phyloP scores from a whole-genome alignment of 2,329 filamentous ascomycete genomes.

The Pezicula neosporulosa region DNA sequence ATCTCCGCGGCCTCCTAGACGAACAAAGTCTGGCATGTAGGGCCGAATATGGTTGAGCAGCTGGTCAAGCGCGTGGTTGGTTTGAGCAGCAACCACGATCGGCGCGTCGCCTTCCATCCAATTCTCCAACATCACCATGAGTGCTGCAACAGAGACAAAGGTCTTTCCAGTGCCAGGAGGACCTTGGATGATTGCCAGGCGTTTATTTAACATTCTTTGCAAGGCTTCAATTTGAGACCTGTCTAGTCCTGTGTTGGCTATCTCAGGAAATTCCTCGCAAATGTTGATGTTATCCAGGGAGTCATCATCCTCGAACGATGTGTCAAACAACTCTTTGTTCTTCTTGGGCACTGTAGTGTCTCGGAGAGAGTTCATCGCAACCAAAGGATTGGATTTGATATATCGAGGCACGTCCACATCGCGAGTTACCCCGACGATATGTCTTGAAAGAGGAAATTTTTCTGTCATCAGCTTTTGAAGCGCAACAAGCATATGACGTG shows the following conservation, averaged over 20 bases:
- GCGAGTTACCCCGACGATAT: neutral
- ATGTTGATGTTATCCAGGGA: conserved; percentile 47
- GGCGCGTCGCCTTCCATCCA: conserved; percentile 54
- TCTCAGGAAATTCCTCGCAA: conserved; percentile 48
- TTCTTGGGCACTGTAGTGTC: conserved; percentile 29
- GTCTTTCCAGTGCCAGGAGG: conserved; percentile 76
- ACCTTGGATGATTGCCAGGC: conserved; percentile 76
- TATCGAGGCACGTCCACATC: neutral
- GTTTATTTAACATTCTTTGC: conserved; percentile 65
- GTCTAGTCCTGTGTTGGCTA: conserved; percentile 54
- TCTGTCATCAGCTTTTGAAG: conserved; percentile 51
- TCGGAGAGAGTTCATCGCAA: conserved; percentile 34
- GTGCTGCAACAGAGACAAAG: conserved; percentile 69
- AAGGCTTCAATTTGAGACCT: conserved; percentile 68
- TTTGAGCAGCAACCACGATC: conserved; percentile 79
- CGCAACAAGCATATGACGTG: conserved; percentile 67
- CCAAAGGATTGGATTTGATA: neutral
- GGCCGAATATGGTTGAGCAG: conserved; percentile 46
- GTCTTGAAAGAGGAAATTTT: conserved; percentile 12
- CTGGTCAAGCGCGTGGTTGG: conserved; percentile 88
- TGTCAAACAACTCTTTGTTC: conserved; percentile 11
- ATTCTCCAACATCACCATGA: conserved; percentile 64
- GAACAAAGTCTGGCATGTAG: conserved; percentile 61
- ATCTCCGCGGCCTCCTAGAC: conserved; percentile 40
- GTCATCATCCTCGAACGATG: conserved; percentile 18